Evolutionary conservation across 352 stramenopile genomes (phyloP).

Genomic region (Phytophthora ohioensis): DNA sequence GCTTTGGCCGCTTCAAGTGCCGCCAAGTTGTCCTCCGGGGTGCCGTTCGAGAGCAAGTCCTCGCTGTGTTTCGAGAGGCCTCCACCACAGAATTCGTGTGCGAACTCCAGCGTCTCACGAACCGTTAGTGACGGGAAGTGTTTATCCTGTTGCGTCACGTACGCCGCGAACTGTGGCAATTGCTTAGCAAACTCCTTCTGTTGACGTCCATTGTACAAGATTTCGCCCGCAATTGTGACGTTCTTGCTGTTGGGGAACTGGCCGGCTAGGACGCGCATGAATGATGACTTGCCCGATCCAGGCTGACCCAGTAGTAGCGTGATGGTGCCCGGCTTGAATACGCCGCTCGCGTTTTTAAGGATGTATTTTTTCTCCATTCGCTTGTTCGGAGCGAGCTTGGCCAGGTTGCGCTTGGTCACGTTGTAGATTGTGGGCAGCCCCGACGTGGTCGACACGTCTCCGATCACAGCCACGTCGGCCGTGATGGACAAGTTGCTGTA

Average conservation of each 20-base stretch:
- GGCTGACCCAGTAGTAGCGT: conserved; percentile 46
- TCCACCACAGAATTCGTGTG: conserved; percentile 76
- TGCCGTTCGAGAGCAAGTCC: conserved; percentile 50
- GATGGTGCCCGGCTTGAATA: conserved; percentile 42
- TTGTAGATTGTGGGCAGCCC: conserved; percentile 53
- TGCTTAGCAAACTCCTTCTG: conserved; percentile 18
- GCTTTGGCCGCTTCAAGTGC: conserved; percentile 41
- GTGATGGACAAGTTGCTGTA: conserved; percentile 28
- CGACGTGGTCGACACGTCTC: conserved; percentile 14
- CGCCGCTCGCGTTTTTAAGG: conserved; percentile 34
- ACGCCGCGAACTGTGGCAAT: conserved; percentile 40
- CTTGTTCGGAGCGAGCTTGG: conserved; percentile 42
- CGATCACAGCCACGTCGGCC: conserved; percentile 33
- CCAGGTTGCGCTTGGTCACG: conserved; percentile 37
- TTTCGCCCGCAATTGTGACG: conserved; percentile 29
- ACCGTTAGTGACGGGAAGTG: conserved; percentile 40
- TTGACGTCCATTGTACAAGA: conserved; percentile 39
- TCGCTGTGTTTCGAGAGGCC: conserved; percentile 36
- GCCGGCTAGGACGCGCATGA: conserved; percentile 32
- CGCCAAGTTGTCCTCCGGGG: conserved; percentile 36
- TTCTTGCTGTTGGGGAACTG: conserved; percentile 34
- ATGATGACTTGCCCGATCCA: conserved; percentile 33
- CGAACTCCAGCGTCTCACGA: conserved; percentile 51
- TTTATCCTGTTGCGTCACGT: conserved; percentile 42
- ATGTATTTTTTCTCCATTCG: conserved; percentile 42